Evolutionary conservation across 345 rosid species (phyloP).

Genomic region (Pseudoturritis turrita): DNA sequence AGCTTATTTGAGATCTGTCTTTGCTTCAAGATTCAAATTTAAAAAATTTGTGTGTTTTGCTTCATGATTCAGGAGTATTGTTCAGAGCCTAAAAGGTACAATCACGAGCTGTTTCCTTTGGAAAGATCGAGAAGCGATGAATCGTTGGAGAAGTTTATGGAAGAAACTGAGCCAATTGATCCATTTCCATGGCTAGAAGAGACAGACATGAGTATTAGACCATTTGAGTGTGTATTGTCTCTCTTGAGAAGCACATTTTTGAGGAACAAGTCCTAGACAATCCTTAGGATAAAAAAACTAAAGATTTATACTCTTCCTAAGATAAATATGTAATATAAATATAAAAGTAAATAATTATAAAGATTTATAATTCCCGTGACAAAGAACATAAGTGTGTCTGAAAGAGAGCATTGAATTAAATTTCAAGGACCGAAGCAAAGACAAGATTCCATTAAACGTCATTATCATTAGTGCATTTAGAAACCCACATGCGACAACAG

Average conservation of each 20-base stretch:
- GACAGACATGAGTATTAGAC: conserved; percentile 52
- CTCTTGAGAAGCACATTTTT: conserved; percentile 3
- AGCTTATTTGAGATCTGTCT: neutral
- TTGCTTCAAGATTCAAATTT: neutral
- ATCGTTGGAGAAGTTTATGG: conserved; percentile 44
- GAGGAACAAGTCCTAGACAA: conserved; percentile 15
- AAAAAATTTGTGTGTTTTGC: neutral
- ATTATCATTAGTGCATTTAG: conserved; percentile 4
- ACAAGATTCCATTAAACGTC: conserved; percentile 26
- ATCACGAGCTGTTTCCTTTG: conserved; percentile 46
- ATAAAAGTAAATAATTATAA: conserved; percentile 1
- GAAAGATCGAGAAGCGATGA: conserved; percentile 46
- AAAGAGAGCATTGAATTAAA: neutral
- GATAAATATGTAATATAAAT: neutral
- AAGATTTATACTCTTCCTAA: neutral
- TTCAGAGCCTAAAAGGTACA: conserved; percentile 48
- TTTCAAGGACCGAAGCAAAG: conserved; percentile 17
- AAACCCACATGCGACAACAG: conserved; percentile 25
- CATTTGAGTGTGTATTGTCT: conserved; percentile 28
- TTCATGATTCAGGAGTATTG: conserved; percentile 32
- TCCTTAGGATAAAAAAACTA: too few species aligned
- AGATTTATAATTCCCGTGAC: conserved; percentile 5
- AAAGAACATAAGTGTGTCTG: conserved; percentile 1
- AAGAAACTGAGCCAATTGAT: conserved; percentile 44
- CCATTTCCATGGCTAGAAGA: conserved; percentile 63